A percentile compares a stretch with the other conserved stretches of the same genome.
Evolutionary conservation across 768 basidiomycete species (phyloP).

Genomic region (Boletus rubropictus): DNA sequence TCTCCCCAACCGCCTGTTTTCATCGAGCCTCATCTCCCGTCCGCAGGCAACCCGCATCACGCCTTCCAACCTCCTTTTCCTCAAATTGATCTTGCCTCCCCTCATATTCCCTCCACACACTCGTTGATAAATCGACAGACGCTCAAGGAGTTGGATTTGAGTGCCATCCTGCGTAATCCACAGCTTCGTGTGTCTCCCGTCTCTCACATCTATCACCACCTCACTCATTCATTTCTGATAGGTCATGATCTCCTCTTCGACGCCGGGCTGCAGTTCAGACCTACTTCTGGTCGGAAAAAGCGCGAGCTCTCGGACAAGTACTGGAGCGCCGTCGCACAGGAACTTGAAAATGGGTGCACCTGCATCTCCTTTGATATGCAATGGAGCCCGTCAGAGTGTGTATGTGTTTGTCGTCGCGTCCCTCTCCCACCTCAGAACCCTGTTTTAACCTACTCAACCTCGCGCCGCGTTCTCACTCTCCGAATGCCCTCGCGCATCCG

Average conservation of each 20-base stretch:
- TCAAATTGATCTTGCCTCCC: conserved; percentile 38
- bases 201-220: background rate
- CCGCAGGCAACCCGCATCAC: conserved; percentile 23
- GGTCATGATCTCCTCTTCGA: conserved; percentile 91
- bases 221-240: conserved; percentile 26
- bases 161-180: conserved; percentile 81
- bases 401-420: conserved; percentile 50
- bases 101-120: conserved; percentile 59
- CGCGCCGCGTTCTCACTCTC: conserved; percentile 47
- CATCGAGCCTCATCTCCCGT: conserved; percentile 23
- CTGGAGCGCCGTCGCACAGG: conserved; percentile 75
- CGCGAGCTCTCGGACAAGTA: conserved; percentile 70
- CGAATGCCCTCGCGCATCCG: conserved; percentile 70
- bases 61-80: conserved; percentile 28
- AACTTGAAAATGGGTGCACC: conserved; percentile 77
- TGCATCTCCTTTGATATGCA: conserved; percentile 69
- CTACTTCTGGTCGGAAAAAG: conserved; percentile 70
- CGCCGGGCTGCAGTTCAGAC: conserved; percentile 74
- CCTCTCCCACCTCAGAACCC: conserved; percentile 38
- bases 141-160: conserved; percentile 78
- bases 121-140: conserved; percentile 82
- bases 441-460: conserved; percentile 40
- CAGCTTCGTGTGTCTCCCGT: conserved; percentile 69
- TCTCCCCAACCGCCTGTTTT: conserved; percentile 17
- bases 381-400: conserved; percentile 47